A percentile compares a stretch with the other conserved stretches of the same genome.
Evolutionary conservation across 805 yeast genomes (phyloP).

Genomic region (Wickerhamomyces alni): DNA sequence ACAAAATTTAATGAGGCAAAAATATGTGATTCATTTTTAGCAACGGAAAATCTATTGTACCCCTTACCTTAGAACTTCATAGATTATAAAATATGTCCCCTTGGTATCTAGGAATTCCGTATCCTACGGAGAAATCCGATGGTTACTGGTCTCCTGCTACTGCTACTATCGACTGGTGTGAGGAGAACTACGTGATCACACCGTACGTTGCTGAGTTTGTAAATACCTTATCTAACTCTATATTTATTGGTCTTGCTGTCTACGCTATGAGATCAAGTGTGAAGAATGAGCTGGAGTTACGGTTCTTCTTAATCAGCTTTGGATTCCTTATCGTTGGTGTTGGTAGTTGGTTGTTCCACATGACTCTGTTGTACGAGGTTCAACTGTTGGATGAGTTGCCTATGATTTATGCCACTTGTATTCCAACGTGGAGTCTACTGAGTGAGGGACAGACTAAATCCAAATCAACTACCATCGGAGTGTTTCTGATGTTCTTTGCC

Average conservation of each 20-base stretch:
- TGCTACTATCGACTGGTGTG: constrained; percentile 97
- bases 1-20: too few species aligned
- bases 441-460: constrained; percentile 45
- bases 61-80: too few species aligned
- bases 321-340: constrained; percentile 89
- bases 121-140: constrained; percentile 45
- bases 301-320: constrained; percentile 65
- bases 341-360: constrained; percentile 94
- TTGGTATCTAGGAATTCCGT: constrained; percentile 29
- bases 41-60: too few species aligned
- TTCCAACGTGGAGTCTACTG: constrained; percentile 84
- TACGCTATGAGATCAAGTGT: constrained; percentile 58
- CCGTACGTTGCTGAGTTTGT: constrained; percentile 85
- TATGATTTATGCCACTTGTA: constrained; percentile 96
- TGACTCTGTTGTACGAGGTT: constrained; percentile 86
- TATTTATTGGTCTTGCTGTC: constrained; percentile 48
- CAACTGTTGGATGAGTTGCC: constrained; percentile 94
- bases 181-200: constrained; percentile 88
- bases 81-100: too few species aligned
- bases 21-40: too few species aligned
- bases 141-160: constrained; percentile 85
- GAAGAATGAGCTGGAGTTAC: constrained; percentile 53
- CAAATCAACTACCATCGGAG: constrained; percentile 15
- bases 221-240: constrained; percentile 74
- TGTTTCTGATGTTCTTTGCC: background rate